Conservation (phyloP, 345 rosid species). For the Eucalyptus cloeziana region DNA sequence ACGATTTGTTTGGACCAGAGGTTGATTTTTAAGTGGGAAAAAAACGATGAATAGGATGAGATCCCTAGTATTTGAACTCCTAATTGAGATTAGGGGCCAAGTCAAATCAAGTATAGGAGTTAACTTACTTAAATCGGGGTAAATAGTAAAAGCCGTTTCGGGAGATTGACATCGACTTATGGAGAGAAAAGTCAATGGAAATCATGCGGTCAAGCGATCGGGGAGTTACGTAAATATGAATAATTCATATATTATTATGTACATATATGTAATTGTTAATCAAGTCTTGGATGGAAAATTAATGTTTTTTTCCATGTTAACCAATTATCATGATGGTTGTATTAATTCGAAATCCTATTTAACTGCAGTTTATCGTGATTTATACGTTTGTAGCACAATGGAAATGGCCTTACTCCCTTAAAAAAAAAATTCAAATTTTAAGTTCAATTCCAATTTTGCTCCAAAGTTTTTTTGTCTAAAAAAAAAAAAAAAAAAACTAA, state of each 20-base stretch:
- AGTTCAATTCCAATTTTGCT: no score
- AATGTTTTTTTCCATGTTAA: neutral
- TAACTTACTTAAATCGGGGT: neutral
- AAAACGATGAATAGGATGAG: neutral
- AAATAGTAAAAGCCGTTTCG: neutral
- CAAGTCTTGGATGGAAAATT: neutral
- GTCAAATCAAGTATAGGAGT: neutral
- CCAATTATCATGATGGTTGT: neutral
- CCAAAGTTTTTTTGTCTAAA: no score
- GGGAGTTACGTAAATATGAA: neutral
- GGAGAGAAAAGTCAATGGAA: neutral
- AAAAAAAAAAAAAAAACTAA: no score
- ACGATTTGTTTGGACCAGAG: neutral
- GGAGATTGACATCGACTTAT: neutral
- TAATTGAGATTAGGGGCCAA: neutral
- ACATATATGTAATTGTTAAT: neutral
- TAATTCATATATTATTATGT: neutral
- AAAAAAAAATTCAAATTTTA: no score
- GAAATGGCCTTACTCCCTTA: neutral
- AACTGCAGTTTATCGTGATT: neutral
- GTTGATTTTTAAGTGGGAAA: neutral
- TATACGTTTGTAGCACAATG: neutral
- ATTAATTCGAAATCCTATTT: neutral
- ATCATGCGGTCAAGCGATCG: neutral
- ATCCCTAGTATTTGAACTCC: neutral